Evolutionary conservation across 2,329 filamentous ascomycete species (phyloP).

Genomic region (Cryphonectria carpinicola): DNA sequence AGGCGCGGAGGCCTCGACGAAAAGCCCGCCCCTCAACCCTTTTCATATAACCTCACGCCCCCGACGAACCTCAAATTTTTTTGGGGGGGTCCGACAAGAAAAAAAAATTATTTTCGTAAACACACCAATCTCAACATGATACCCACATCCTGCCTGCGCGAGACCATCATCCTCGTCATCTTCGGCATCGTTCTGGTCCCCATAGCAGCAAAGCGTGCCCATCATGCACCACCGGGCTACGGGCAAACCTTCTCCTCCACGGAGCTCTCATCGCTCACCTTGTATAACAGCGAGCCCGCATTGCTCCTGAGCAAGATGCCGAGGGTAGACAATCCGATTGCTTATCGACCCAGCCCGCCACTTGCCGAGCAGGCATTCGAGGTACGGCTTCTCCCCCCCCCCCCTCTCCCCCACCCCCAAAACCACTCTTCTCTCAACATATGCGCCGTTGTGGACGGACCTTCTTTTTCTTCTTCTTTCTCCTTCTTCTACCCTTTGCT

Average conservation of each 20-base stretch:
- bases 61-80: not conserved
- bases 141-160: slow-evolving; percentile 20
- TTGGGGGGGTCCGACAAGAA: too few species aligned
- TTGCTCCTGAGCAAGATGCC: too few species aligned
- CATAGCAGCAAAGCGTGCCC: slow-evolving; percentile 29
- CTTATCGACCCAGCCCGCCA: not conserved
- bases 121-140: slow-evolving; percentile 16
- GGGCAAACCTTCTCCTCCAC: slow-evolving; percentile 25
- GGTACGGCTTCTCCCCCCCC: not conserved
- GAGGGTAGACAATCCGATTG: not conserved
- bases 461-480: not conserved
- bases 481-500: not conserved
- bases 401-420: too few species aligned
- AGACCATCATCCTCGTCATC: slow-evolving; percentile 27
- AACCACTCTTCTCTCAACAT: not conserved
- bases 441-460: not conserved
- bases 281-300: not conserved
- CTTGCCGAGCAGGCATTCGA: not conserved
- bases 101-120: not conserved
- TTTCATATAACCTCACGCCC: not conserved
- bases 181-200: slow-evolving; percentile 29
- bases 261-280: not conserved
- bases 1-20: not conserved
- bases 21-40: too few species aligned
- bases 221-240: slow-evolving; percentile 28